Percentiles rank a stretch among this genome's conserved stretches.
Evolutionary conservation across 192 early-diverging fungal species (phyloP).

Genomic region (Umbelopsis isabellina): DNA sequence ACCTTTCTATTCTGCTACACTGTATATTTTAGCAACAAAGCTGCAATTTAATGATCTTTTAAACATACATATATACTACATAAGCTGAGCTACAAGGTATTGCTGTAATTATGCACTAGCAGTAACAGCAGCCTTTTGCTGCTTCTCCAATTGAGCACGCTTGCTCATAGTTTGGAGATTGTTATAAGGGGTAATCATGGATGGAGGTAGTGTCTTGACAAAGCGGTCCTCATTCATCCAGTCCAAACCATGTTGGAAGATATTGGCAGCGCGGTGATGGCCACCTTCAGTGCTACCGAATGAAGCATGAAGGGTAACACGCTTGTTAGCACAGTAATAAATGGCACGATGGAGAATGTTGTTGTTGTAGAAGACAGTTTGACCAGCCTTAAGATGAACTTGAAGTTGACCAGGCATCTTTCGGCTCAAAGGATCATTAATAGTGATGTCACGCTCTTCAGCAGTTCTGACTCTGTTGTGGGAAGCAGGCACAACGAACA

Average conservation of each 20-base stretch:
- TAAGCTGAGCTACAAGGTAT: background rate
- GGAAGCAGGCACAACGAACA: conserved; percentile 49
- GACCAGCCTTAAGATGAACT: conserved; percentile 46
- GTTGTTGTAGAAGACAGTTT: conserved; percentile 60
- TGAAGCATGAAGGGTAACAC: conserved; percentile 50
- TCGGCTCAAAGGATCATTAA: conserved; percentile 46
- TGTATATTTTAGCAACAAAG: too few species aligned
- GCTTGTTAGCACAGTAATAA: conserved; percentile 41
- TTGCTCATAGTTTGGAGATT: conserved; percentile 44
- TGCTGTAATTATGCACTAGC: background rate
- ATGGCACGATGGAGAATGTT: conserved; percentile 55
- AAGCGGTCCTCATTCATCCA: conserved; percentile 50
- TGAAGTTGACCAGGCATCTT: conserved; percentile 46
- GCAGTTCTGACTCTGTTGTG: conserved; percentile 46
- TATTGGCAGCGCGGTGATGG: conserved; percentile 46
- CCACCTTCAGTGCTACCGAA: conserved; percentile 54
- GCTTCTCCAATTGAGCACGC: conserved; percentile 23
- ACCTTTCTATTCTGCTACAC: background rate
- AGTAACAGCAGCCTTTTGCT: conserved; percentile 17
- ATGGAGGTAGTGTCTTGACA: conserved; percentile 38
- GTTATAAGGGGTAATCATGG: conserved; percentile 36
- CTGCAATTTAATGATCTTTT: background rate
- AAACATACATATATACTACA: conserved; percentile 1
- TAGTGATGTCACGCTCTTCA: conserved; percentile 47
- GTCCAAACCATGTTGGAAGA: conserved; percentile 53